Evolutionary conservation across 352 stramenopile genomes (phyloP).

Genomic region (Phytophthora boehmeriae): DNA sequence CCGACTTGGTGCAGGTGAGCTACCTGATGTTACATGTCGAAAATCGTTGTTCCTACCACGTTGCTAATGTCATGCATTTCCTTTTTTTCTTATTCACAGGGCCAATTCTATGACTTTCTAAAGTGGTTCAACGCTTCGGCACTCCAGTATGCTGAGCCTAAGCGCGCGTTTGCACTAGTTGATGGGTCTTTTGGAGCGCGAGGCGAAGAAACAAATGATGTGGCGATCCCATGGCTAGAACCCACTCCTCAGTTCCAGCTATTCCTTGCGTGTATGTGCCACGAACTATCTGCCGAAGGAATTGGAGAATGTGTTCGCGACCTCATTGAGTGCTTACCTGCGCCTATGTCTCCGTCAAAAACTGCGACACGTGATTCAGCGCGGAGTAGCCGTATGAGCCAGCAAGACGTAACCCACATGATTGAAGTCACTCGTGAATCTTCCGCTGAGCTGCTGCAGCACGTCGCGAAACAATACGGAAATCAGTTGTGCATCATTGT

Average conservation of each 20-base stretch:
- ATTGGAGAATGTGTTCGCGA: conserved; percentile 75
- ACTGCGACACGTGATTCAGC: conserved; percentile 11
- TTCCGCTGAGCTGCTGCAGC: conserved; percentile 58
- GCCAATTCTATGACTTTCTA: conserved; percentile 81
- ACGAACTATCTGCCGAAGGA: conserved; percentile 62
- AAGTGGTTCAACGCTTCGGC: conserved; percentile 79
- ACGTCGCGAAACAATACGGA: conserved; percentile 69
- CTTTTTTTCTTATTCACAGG: conserved; percentile 28
- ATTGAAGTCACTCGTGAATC: conserved; percentile 76
- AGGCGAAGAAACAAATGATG: conserved; percentile 33
- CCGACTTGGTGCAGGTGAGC: conserved; percentile 75
- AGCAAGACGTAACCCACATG: conserved; percentile 73
- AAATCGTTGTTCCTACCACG: not conserved
- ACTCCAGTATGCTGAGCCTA: conserved; percentile 73
- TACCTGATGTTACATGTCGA: not conserved
- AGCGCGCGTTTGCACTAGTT: conserved; percentile 50
- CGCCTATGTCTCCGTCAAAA: conserved; percentile 27
- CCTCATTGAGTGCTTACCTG: conserved; percentile 73
- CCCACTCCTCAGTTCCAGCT: conserved; percentile 71
- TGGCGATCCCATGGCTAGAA: conserved; percentile 59
- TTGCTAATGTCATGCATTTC: conserved; percentile 5
- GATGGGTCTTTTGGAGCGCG: not conserved
- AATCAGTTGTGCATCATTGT: conserved; percentile 55
- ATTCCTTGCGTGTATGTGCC: conserved; percentile 74
- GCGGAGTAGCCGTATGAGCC: conserved; percentile 29